Evolutionary conservation across 495 filamentous ascomycete species (phyloP), one percentile per base, ranked within the genome.

Genomic region (Evansstolkia leycettana): DNA sequence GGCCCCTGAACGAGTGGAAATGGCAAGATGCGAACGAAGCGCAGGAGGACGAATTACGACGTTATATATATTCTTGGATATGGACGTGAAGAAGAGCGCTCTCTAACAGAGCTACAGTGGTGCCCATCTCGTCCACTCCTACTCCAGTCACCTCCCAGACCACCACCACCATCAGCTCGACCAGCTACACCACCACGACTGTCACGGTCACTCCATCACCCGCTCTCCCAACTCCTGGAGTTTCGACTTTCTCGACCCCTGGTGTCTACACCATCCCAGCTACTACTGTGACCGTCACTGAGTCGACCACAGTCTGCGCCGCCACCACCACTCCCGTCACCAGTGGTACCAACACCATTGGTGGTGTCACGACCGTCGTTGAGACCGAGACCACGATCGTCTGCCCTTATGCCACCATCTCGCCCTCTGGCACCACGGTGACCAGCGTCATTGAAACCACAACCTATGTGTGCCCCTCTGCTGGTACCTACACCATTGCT

Each of bases 181-280:
- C 58, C 52, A 62, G 52, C 55, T 58, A 55, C 46, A 53, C 30
- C 47, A 68, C 62, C 32, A 29, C 52, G 33, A 64, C 57, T 17
- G 53, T 64, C 41, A 25, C 39, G 20, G 45, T 33, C 7, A 51
- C 42, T 31, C 43, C 19, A 19, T 13, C 34, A 30, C 10, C 34
- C 11, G 20, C 37, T 7, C 28, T 29, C 11, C 82, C 84, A 15
- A 83, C 81, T 13, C 67, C 74, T 19, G 64, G 68, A 33, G 64
- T 78, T 18, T 78, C 79, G 58, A 75, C 66, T 34, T 83, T 72
- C 75, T 60, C 73, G 25, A 76, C 74, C 15, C 75, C 83, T 36
- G 83, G 83, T 55, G 68, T 65, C 42, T 89, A 85, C 70, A 87
- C 82, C 45, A 75, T 88, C 67, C 80, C 82, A 31, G 80, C 78